Conservation (phyloP, 805 yeast species). For the Nakazawaea pomicola region DNA sequence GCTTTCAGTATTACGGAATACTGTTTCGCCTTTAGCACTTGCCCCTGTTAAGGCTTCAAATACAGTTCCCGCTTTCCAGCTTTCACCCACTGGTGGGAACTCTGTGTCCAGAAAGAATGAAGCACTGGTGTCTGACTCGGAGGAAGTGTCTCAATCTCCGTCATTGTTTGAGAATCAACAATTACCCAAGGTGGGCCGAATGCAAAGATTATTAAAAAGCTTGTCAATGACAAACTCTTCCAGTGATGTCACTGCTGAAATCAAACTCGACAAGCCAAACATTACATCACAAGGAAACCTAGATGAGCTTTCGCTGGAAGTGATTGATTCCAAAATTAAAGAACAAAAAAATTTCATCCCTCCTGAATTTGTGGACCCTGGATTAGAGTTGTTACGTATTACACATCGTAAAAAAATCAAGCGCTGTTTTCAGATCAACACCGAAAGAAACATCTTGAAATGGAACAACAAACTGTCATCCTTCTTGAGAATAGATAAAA, state of each 20-base stretch:
- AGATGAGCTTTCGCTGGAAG: background rate
- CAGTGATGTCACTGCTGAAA: background rate
- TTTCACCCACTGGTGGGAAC: slow-evolving; percentile 1
- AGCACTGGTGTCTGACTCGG: background rate
- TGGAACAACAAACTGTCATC: slow-evolving; percentile 53
- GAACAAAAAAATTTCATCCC: slow-evolving; percentile 30
- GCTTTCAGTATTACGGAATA: slow-evolving; percentile 7
- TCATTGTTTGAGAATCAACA: background rate
- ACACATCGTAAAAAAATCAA: slow-evolving; percentile 66
- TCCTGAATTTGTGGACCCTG: slow-evolving; percentile 44
- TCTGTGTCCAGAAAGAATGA: background rate
- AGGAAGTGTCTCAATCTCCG: background rate
- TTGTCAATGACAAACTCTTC: background rate
- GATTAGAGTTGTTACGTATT: slow-evolving; percentile 60
- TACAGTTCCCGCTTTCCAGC: background rate
- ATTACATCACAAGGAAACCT: no score
- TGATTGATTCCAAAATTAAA: background rate
- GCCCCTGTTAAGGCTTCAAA: background rate
- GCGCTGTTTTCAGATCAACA: slow-evolving; percentile 51
- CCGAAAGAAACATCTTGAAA: slow-evolving; percentile 44
- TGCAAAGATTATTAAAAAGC: slow-evolving; percentile 4
- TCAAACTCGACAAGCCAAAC: background rate
- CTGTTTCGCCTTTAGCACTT: background rate
- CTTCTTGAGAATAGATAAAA: slow-evolving; percentile 51
- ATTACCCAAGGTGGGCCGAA: background rate